Base-by-base conservation (phyloP, 1,284 basidiomycete species). In the Schizophyllum amplum region DNA sequence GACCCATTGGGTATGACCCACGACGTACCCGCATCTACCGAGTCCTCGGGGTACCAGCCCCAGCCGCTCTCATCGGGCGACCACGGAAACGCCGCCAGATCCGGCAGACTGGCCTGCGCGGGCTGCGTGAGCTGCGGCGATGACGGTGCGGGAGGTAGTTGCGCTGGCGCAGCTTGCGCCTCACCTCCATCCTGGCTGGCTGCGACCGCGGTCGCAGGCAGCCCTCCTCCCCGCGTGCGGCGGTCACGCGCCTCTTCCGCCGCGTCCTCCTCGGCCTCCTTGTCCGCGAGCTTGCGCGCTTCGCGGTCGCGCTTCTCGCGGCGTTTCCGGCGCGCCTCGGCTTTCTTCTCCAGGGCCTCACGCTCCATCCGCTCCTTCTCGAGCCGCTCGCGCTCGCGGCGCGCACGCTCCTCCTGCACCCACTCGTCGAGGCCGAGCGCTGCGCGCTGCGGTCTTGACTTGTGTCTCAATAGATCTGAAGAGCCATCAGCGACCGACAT, bases 401-500 rank as follows among this genome's bases (percentile, higher is more conserved):
- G 79, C 69, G 83, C 81, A 60, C 86, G 77, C 73, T 91, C 89
- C 56, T 76, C 75, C 51, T 78, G 68, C 24, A 91, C 87, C 90
- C 90, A 92, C 26, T 72, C 77, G 1, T 73, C 74, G 21, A 83
- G 84, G 20, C 79, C 82, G 46, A 75, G 71, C 4, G 87, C 84
- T 26, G 89, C 88, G 4, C 76, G 73, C 65, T 88, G 84, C 1
- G 90, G 90, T 54, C 84, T 76, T 20, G 83, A 84, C 73, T 92
- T 92, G 72, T 90, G 86, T 72, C 85, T 85, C 59, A 93, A 72
- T 57, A 93, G 67, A 71, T 91, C 87, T 88, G 65, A 48, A 59
- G 48, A 59, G 21, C 22, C 11, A 55, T 54, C 17, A 55, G 47
- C 46, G 52, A 47, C 62, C 5, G 53, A 46, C 54, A n/a, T 22